phyloP scores from a whole-genome alignment of 257 asterid genomes.

The Paulownia fortunei region DNA sequence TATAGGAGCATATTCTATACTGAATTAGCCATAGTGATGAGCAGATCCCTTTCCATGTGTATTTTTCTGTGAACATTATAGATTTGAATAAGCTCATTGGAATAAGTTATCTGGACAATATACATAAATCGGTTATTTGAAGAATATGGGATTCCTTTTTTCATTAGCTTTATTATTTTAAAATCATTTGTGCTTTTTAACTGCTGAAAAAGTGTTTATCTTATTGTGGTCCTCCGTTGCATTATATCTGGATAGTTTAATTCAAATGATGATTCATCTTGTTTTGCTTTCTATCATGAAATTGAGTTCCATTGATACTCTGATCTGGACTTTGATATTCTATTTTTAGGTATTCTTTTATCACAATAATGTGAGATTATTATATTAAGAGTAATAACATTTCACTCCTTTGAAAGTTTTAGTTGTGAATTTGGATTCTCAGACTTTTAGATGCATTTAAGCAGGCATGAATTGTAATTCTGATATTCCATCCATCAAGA shows the following conservation, averaged over 20 bases:
- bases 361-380: background rate
- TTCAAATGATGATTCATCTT: conserved; percentile 19
- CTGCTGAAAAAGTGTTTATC: conserved; percentile 29
- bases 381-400: background rate
- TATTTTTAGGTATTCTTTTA: background rate
- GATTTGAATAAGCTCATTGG: conserved; percentile 44
- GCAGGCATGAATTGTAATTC: background rate
- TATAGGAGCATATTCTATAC: conserved; percentile 32
- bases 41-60: conserved; percentile 27
- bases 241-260: conserved; percentile 7
- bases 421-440: background rate
- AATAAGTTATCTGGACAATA: conserved; percentile 43
- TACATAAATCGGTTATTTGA: conserved; percentile 18
- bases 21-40: conserved; percentile 38
- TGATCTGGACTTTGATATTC: background rate
- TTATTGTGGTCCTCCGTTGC: conserved; percentile 29
- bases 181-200: conserved; percentile 9
- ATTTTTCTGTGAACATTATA: conserved; percentile 32
- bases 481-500: background rate
- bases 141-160: conserved; percentile 10
- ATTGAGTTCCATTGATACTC: background rate
- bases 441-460: background rate
- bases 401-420: background rate
- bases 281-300: background rate
- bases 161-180: conserved; percentile 29